Evolutionary conservation across 2,329 filamentous ascomycete species (phyloP), one percentile per base, ranked within the genome.

Genomic region (Volutella citrinella): DNA sequence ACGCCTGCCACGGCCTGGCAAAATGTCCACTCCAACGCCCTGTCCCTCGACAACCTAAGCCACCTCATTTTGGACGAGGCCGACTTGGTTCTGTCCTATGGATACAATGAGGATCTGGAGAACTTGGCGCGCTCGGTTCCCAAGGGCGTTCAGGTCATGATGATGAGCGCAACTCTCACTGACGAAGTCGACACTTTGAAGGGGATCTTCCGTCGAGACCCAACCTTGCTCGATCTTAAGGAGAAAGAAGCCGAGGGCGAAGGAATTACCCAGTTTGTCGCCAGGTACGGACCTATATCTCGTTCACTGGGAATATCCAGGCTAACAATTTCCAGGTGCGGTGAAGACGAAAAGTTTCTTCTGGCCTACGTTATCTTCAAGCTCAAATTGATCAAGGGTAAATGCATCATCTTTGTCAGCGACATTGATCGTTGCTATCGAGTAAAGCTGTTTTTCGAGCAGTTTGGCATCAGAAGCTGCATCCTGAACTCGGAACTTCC

Each of bases 301-400:
- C 2, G 5, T 54, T 4, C 7, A 3, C 9, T 17, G 23, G 5
- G 10, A 3, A 6, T 16, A 15, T 15, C 19, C 14, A 25, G 34
- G 36, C 50, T 57, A 40, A 48, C 20, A 19, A 7, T 8, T 10
- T 10, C 7, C 2, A 84, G 79, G 57, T 95, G 89, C 49, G 87
- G 79, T n/a, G 93, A 98, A 64, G 91, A 97, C 48, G 93, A 97
- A 54, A 98, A 98, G 58, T 98, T 97, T 55, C 67, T 98, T 22
- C 67, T 98, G 26, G 80, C 84, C 13, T 97, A 95, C 55, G 85
- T 95, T 40, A 91, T 97, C 56, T 95, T 96, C 70, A 95, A 95
- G 68, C 75, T 97, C 10, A 86, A 93, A 59, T 70, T 97, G 32
- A 84, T 98, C 56, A 95, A 91, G 60, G 93, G 93, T 45, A 97